Evolutionary conservation across 2,329 filamentous ascomycete species (phyloP).

Genomic region (Fusarium sp.): DNA sequence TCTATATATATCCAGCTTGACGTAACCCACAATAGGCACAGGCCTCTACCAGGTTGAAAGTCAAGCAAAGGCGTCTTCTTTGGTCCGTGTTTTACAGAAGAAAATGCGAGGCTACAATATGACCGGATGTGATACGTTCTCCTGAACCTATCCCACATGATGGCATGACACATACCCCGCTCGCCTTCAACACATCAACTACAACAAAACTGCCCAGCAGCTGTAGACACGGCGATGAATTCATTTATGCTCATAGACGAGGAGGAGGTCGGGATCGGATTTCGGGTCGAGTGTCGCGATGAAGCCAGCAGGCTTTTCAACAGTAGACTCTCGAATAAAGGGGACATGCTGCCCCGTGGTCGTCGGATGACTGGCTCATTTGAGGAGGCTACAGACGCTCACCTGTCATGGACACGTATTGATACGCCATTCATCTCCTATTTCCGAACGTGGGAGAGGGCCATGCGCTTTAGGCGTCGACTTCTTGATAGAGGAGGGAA

Average conservation of each 20-base stretch:
- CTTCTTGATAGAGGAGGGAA: not conserved
- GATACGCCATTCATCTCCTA: not conserved
- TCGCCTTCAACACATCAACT: not conserved
- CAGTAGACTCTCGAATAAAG: not conserved
- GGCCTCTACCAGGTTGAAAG: too few species aligned
- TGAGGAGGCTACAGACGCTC: not conserved
- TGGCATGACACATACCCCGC: not conserved
- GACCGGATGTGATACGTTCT: not conserved
- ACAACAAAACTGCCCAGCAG: not conserved
- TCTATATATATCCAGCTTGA: too few species aligned
- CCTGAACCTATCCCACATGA: not conserved
- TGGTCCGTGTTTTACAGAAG: too few species aligned
- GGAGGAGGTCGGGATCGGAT: not conserved
- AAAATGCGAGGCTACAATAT: too few species aligned
- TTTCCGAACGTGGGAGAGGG: not conserved
- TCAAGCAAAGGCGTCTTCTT: too few species aligned
- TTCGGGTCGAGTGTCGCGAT: not conserved
- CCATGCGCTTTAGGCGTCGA: not conserved
- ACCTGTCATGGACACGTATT: not conserved
- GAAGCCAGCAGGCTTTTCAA: rapidly evolving
- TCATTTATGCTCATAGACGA: too few species aligned
- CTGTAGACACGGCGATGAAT: not conserved
- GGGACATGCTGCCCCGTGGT: not conserved
- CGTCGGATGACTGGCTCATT: not conserved
- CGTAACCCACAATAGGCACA: too few species aligned